Evolutionary conservation across 2,329 filamentous ascomycete species (phyloP).

Genomic region (Fusarium avenaceum): DNA sequence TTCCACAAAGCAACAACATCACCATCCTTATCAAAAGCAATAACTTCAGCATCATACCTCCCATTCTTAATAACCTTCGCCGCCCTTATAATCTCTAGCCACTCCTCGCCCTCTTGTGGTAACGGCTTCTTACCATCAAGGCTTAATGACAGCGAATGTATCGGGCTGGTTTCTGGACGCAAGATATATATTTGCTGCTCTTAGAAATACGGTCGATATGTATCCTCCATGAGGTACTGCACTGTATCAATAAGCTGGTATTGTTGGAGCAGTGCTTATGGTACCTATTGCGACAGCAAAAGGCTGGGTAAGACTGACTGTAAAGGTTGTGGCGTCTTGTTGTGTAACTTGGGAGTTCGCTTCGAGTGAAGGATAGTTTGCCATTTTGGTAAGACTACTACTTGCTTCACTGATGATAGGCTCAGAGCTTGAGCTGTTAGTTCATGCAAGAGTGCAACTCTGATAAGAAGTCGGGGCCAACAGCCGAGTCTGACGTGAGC

Average conservation of each 20-base stretch:
- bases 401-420: background rate
- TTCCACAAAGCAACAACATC: slow-evolving; percentile 52
- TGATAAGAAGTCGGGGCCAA: background rate
- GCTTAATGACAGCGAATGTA: slow-evolving; percentile 72
- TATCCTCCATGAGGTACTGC: slow-evolving; percentile 63
- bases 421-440: background rate
- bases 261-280: too few relatives aligned
- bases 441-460: background rate
- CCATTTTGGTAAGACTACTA: slow-evolving; percentile 1
- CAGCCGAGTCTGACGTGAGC: background rate
- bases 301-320: slow-evolving; percentile 26
- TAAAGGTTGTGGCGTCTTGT: slow-evolving; percentile 22
- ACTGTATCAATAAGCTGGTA: background rate
- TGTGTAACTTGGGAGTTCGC: slow-evolving; percentile 18
- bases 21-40: slow-evolving; percentile 67
- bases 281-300: slow-evolving; percentile 39
- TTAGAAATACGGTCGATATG: slow-evolving; percentile 58
- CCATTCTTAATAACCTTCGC: slow-evolving; percentile 77
- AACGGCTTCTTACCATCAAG: slow-evolving; percentile 82
- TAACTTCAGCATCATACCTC: slow-evolving; percentile 79
- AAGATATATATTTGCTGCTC: slow-evolving; percentile 54
- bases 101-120: slow-evolving; percentile 76
- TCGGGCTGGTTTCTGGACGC: slow-evolving; percentile 53
- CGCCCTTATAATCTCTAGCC: slow-evolving; percentile 75
- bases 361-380: slow-evolving; percentile 14